These are phyloP conservation scores for Fusarium fracticaudum DNA, from an alignment of 2,329 filamentous ascomycete genomes.

Conservation along the genomic window DNA sequence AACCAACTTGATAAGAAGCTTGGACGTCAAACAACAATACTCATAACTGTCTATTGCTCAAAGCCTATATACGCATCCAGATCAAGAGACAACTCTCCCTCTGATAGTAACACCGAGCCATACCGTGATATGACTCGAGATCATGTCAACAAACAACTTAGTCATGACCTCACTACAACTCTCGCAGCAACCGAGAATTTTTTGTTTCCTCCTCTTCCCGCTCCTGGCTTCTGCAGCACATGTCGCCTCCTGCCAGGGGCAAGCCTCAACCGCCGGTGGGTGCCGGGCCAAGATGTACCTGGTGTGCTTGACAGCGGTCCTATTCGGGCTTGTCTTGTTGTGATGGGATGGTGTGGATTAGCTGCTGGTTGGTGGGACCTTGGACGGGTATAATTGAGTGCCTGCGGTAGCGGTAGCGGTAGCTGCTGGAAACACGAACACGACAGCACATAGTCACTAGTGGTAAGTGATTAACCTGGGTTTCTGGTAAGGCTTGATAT, in stretches of 20 bases:
- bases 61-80: neutral
- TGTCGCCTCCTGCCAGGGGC: conserved; percentile 29
- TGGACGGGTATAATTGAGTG: conserved; percentile 30
- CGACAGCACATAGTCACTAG: conserved; percentile 19
- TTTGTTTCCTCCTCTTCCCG: conserved; percentile 12
- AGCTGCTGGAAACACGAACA: conserved; percentile 36
- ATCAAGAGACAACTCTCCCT: neutral
- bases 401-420: neutral
- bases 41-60: neutral
- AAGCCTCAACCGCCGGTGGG: conserved; percentile 27
- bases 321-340: conserved; percentile 30
- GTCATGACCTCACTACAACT: conserved; percentile 4
- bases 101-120: conserved; percentile 7
- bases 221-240: conserved; percentile 10
- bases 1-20: conserved; percentile 8
- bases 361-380: conserved; percentile 35
- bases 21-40: conserved; percentile 14
- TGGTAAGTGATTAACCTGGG: neutral
- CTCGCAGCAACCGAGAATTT: neutral
- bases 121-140: conserved; percentile 13
- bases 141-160: conserved; percentile 1
- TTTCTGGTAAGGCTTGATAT: neutral
- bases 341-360: conserved; percentile 25
- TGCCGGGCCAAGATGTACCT: conserved; percentile 21
- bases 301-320: conserved; percentile 24